A percentile compares a stretch with the other conserved stretches of the same genome.
Conservation (phyloP, 179 eudicot genomes). For the Silene coronaria region DNA sequence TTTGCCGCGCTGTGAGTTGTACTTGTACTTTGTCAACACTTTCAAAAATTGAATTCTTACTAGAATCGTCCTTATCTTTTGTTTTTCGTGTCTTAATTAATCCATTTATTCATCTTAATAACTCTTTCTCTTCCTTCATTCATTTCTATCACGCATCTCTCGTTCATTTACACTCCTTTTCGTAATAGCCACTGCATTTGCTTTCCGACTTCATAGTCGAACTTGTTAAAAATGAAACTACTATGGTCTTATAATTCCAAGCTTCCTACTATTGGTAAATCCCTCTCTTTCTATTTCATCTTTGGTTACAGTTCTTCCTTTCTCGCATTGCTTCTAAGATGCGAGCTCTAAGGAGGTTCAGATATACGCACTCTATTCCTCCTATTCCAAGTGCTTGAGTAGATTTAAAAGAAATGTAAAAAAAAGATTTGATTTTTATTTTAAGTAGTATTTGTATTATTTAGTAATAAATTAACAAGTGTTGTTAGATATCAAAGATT, state of each 20-base stretch:
- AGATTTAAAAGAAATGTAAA: not conserved
- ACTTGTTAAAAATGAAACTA: not conserved
- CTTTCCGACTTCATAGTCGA: not conserved
- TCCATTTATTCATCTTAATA: not conserved
- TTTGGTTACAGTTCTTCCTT: no score
- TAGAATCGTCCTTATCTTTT: no score
- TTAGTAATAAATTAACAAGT: not conserved
- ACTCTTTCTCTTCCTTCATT: slow-evolving; percentile 13
- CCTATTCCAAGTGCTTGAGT: no score
- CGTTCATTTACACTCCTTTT: not conserved
- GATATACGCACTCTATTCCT: no score
- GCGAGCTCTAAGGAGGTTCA: no score
- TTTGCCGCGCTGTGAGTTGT: slow-evolving; percentile 23
- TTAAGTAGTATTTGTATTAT: not conserved
- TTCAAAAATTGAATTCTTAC: slow-evolving; percentile 7
- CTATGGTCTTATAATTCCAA: not conserved
- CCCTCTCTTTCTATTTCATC: not conserved
- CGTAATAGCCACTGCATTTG: no score
- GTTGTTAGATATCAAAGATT: not conserved
- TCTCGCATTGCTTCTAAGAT: no score
- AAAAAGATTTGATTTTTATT: slow-evolving; percentile 7
- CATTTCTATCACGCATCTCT: slow-evolving; percentile 10
- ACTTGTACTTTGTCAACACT: not conserved
- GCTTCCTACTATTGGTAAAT: not conserved
- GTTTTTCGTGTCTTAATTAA: not conserved